Evolutionary conservation across 306 rosid genomes (phyloP), one percentile per base, ranked within the genome.

Genomic region (Calophaca sinica): DNA sequence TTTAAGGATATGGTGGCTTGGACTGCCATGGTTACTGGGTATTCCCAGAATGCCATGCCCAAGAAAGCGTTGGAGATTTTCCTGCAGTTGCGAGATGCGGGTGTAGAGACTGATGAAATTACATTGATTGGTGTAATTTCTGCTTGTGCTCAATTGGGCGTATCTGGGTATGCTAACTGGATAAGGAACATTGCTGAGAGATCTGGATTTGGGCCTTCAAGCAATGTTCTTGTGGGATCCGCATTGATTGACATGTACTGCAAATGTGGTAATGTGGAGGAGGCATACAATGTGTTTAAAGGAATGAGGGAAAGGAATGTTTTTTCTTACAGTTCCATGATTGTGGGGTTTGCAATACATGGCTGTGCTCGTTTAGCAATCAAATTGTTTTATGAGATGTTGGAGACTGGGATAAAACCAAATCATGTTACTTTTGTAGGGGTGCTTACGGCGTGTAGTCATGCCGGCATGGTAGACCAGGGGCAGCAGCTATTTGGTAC

Each of bases 1-100:
- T 60, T 42, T 68, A 93, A 89, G 73, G 97, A 93, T 84, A 87
- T 83, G 85, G 96, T 93, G 83, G 88, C 84, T 10, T 93, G 98
- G 98, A 93, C 96, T 10, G 85, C 96, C 0, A 87, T 93, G 92
- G 84, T 93, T 44, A 88, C 82, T 1, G 97, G 97, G 7, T 93
- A 85, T 76, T 88, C 96, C 2, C 94, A 93, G 62, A 91, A 93
- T 79, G 92, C 86, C 45, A 86, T 65, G 82, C 96, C 97, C 0
- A 74, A 71, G 61, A 88, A 84, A 46, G 98, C 96, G 0, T 66
- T 93, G 80, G 84, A 86, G 41, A 59, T 80, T 81, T 93, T 91
- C 28, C 72, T 55, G 54, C 76, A 11, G 68, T 83, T 91, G 90
- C 79, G 42, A 13, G 72, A 78, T 31, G 77, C 28, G 2, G 87